Conservation (phyloP, 768 basidiomycete genomes). For the Lactarius sp. region DNA sequence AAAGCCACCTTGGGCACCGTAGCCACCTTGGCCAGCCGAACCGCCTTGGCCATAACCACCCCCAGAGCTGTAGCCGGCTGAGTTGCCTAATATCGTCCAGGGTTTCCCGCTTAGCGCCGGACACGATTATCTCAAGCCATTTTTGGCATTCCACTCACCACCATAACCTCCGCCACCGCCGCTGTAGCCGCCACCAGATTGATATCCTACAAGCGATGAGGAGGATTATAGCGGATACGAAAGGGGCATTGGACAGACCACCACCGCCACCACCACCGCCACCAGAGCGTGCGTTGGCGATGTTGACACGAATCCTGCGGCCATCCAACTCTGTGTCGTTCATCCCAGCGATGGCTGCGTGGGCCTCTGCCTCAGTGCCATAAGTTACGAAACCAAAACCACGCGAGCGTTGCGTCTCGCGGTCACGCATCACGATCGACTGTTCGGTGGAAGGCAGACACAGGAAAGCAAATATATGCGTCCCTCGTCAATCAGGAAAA, state of each 20-base stretch:
- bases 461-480: neutral
- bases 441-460: constrained; percentile 32
- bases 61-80: constrained; percentile 29
- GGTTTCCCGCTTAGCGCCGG: neutral
- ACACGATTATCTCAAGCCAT: neutral
- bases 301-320: constrained; percentile 82
- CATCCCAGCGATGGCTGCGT: constrained; percentile 66
- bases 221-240: neutral
- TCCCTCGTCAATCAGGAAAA: neutral
- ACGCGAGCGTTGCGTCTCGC: constrained; percentile 94
- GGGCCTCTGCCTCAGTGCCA: constrained; percentile 56
- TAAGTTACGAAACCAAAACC: constrained; percentile 97
- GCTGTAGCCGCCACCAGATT: constrained; percentile 36
- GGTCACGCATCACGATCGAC: constrained; percentile 98
- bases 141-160: constrained; percentile 8
- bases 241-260: constrained; percentile 27
- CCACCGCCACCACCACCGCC: constrained; percentile 44
- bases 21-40: constrained; percentile 29
- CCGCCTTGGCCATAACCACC: constrained; percentile 30
- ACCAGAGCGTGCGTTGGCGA: constrained; percentile 64
- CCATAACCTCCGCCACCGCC: constrained; percentile 34
- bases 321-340: constrained; percentile 95
- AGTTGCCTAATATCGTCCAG: constrained; percentile 15
- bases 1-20: constrained; percentile 26
- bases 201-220: constrained; percentile 24